Conservation (phyloP, 805 yeast species). For the Nakazawaea peltata region DNA sequence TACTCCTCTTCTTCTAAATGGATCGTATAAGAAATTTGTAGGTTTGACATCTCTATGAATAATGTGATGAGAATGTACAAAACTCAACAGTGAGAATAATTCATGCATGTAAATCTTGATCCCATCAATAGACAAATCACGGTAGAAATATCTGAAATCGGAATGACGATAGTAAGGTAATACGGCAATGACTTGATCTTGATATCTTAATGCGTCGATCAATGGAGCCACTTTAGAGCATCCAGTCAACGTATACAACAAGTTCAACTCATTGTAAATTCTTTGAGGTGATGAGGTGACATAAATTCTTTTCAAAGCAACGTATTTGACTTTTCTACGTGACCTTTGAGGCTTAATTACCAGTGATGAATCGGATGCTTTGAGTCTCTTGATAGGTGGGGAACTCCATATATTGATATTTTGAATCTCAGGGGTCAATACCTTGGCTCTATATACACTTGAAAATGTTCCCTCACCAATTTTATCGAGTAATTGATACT, state of each 20-base stretch:
- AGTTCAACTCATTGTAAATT: conserved; percentile 78
- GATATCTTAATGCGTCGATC: conserved; percentile 76
- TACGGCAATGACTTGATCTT: conserved; percentile 91
- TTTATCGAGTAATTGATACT: conserved; percentile 33
- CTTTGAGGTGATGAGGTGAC: conserved; percentile 94
- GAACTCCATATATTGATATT: conserved; percentile 17
- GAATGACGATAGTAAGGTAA: conserved; percentile 87
- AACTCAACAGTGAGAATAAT: conserved; percentile 64
- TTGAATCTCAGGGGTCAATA: conserved; percentile 21
- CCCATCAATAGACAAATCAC: conserved; percentile 72
- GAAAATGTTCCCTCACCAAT: conserved; percentile 85
- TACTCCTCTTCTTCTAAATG: conserved; percentile 63
- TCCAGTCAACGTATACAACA: conserved; percentile 62
- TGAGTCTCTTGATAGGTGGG: conserved; percentile 17
- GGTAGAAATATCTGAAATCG: conserved; percentile 81
- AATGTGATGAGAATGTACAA: conserved; percentile 71
- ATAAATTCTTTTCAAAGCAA: conserved; percentile 88
- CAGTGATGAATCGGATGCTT: background rate
- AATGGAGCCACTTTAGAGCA: conserved; percentile 78
- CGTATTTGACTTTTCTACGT: conserved; percentile 34
- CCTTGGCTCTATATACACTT: conserved; percentile 55
- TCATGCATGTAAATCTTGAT: conserved; percentile 77
- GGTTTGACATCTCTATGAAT: conserved; percentile 90
- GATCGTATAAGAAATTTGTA: conserved; percentile 64
- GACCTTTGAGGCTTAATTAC: conserved; percentile 14